Conservation (phyloP, 177 flowering plant species). For the Vitis hybrid region DNA sequence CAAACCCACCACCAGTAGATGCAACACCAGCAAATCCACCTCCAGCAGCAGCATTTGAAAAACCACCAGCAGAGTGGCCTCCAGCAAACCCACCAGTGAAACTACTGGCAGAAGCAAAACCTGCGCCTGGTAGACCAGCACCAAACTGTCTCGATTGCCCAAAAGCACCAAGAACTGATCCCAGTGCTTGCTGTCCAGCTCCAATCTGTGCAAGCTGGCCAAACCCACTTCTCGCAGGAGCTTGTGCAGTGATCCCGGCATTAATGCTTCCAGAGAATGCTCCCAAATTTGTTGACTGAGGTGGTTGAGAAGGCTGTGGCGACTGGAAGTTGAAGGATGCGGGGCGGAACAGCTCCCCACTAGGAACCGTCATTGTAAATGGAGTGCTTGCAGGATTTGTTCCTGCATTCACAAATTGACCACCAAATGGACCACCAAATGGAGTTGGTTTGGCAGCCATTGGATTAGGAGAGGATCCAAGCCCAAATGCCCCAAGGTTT, state of each 20-base stretch:
- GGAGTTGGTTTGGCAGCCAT: slow-evolving; percentile 58
- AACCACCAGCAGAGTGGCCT: slow-evolving; percentile 39
- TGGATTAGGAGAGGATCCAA: slow-evolving; percentile 55
- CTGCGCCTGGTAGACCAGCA: slow-evolving; percentile 47
- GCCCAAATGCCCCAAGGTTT: slow-evolving; percentile 67
- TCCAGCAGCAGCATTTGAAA: slow-evolving; percentile 33
- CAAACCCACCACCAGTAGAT: slow-evolving; percentile 49
- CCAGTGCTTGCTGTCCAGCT: slow-evolving; percentile 83
- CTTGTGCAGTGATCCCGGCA: slow-evolving; percentile 28
- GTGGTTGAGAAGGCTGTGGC: slow-evolving; percentile 42
- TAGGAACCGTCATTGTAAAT: slow-evolving; percentile 43
- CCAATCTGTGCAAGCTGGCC: slow-evolving; percentile 83
- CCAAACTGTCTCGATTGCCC: slow-evolving; percentile 97
- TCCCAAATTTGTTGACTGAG: slow-evolving; percentile 35
- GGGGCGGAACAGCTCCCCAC: slow-evolving; percentile 78
- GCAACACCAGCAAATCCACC: slow-evolving; percentile 59
- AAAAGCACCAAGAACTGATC: slow-evolving; percentile 92
- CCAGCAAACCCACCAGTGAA: slow-evolving; percentile 44
- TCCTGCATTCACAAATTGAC: slow-evolving; percentile 33
- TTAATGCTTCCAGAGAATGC: slow-evolving; percentile 56
- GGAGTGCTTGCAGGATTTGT: slow-evolving; percentile 36
- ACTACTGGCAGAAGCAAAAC: slow-evolving; percentile 38
- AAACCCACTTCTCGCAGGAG: slow-evolving; percentile 56
- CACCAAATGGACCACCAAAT: slow-evolving; percentile 90
- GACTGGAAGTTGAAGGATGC: slow-evolving; percentile 73